Evolutionary conservation across 495 filamentous ascomycete genomes (phyloP).

Genomic region (Tuber calosporum): DNA sequence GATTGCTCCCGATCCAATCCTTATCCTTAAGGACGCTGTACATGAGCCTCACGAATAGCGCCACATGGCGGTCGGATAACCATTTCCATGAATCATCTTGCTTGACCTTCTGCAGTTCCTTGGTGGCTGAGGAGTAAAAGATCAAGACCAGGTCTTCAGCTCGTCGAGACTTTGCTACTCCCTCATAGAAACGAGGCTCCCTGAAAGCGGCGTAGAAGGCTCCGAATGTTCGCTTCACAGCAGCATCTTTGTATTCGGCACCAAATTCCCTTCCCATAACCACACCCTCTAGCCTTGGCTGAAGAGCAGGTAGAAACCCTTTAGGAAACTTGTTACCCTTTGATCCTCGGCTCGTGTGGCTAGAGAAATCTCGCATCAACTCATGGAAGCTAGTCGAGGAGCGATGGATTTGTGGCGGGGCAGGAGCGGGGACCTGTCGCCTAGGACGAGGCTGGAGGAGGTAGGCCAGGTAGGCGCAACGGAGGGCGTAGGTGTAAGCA

Average conservation of each 20-base stretch:
- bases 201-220: slow-evolving; percentile 71
- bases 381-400: slow-evolving; percentile 55
- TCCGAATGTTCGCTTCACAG: slow-evolving; percentile 73
- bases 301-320: slow-evolving; percentile 63
- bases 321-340: slow-evolving; percentile 74
- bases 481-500: slow-evolving; percentile 81
- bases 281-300: slow-evolving; percentile 61
- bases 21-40: slow-evolving; percentile 69
- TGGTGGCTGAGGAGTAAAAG: slow-evolving; percentile 84
- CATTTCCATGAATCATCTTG: slow-evolving; percentile 83
- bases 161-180: slow-evolving; percentile 86
- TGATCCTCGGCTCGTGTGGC: slow-evolving; percentile 49
- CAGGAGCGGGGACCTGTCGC: slow-evolving; percentile 59
- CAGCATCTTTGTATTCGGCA: slow-evolving; percentile 67
- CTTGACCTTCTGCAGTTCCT: slow-evolving; percentile 78
- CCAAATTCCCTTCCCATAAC: slow-evolving; percentile 64
- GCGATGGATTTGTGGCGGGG: slow-evolving; percentile 53
- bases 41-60: slow-evolving; percentile 86
- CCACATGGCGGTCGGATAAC: slow-evolving; percentile 89
- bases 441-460: slow-evolving; percentile 84
- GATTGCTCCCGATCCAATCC: slow-evolving; percentile 54
- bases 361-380: slow-evolving; percentile 39
- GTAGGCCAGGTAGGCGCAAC: slow-evolving; percentile 86
- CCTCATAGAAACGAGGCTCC: slow-evolving; percentile 61
- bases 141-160: slow-evolving; percentile 83